phyloP scores from a whole-genome alignment of 2,329 filamentous ascomycete species.

The Huntiella savannae region DNA sequence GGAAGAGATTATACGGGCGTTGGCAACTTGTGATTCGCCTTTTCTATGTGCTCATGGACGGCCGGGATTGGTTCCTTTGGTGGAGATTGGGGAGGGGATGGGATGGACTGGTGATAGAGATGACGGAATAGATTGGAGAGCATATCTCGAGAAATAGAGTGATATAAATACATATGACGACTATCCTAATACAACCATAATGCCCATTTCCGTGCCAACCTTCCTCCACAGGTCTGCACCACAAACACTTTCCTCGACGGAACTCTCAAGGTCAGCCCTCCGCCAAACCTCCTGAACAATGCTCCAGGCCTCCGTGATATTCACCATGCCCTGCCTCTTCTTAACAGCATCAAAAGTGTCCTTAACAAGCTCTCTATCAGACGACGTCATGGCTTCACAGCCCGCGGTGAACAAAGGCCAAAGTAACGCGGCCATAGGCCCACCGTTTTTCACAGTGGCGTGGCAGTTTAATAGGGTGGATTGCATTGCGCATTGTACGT shows the following conservation, averaged over 20 bases:
- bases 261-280: constrained; percentile 23
- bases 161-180: background rate
- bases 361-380: constrained; percentile 32
- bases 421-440: constrained; percentile 43
- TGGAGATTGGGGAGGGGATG: constrained; percentile 25
- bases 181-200: constrained; percentile 41
- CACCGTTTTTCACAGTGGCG: constrained; percentile 32
- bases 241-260: background rate
- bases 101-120: background rate
- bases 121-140: background rate
- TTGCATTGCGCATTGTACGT: constrained; percentile 35
- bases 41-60: constrained; percentile 73
- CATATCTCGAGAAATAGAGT: constrained; percentile 3
- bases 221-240: constrained; percentile 31
- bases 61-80: constrained; percentile 44
- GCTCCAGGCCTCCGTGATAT: constrained; percentile 41
- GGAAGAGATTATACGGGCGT: constrained; percentile 29
- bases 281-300: constrained; percentile 44
- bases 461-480: constrained; percentile 33
- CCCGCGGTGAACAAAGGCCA: constrained; percentile 49
- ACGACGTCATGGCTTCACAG: constrained; percentile 33
- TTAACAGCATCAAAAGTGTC: constrained; percentile 34
- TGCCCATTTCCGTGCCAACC: constrained; percentile 38
- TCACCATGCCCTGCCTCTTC: constrained; percentile 43
- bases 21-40: constrained; percentile 50